Evolutionary conservation across 2,329 filamentous ascomycete species (phyloP).

Genomic region (Scolecobasidium constrictum): DNA sequence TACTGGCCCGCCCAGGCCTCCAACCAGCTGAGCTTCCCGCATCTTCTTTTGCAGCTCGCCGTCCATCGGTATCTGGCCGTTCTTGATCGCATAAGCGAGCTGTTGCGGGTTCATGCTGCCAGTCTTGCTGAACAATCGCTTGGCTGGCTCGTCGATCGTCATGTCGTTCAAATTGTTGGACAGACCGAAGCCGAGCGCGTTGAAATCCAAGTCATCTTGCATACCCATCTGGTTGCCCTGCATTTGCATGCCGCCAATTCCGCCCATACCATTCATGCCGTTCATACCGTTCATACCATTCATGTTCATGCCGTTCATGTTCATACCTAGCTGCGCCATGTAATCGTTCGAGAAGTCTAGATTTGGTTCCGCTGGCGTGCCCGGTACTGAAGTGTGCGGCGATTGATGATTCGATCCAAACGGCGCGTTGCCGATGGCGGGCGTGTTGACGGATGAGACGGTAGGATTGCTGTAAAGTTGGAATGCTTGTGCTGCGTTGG

Average conservation of each 20-base stretch:
- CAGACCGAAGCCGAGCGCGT: constrained; percentile 4
- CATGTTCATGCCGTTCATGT: background rate
- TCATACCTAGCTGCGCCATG: constrained; percentile 9
- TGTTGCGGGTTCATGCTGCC: constrained; percentile 56
- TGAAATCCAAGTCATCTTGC: constrained; percentile 5
- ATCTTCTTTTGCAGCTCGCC: constrained; percentile 61
- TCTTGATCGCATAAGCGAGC: constrained; percentile 63
- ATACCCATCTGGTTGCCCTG: constrained; percentile 2
- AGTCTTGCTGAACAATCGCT: constrained; percentile 76
- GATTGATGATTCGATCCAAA: constrained; percentile 35
- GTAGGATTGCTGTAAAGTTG: constrained; percentile 76
- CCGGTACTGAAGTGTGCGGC: constrained; percentile 56
- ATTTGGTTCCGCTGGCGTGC: constrained; percentile 64
- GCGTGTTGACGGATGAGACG: constrained; percentile 93
- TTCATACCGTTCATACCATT: constrained; percentile 1
- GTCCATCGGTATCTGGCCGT: constrained; percentile 60
- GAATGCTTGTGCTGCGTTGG: constrained; percentile 58
- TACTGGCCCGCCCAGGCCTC: constrained; percentile 36
- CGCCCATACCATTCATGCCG: background rate
- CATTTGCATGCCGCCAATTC: background rate
- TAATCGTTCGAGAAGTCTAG: constrained; percentile 47
- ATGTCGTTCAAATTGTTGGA: constrained; percentile 34
- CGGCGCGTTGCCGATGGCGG: constrained; percentile 46
- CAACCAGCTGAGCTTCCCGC: constrained; percentile 52
- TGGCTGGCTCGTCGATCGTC: constrained; percentile 84